A percentile compares a stretch with the other conserved stretches of the same genome.
Evolutionary conservation across 495 filamentous ascomycete species (phyloP).

Genomic region (Neurospora intermedia): DNA sequence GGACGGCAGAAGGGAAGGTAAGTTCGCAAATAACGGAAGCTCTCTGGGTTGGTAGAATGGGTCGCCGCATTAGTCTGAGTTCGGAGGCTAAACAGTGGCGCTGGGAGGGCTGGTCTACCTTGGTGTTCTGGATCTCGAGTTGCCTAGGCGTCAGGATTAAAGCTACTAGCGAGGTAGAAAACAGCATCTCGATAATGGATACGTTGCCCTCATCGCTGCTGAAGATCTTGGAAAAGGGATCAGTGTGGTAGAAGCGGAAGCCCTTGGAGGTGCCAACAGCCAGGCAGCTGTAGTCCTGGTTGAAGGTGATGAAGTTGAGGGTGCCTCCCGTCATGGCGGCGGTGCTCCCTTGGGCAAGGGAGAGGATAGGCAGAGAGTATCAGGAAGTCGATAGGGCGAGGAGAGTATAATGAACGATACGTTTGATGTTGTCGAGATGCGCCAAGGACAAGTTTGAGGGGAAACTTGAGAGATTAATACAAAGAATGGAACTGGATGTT

Average conservation of each 20-base stretch:
- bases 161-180: slow-evolving; percentile 95
- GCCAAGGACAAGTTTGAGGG: background rate
- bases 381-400: background rate
- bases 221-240: slow-evolving; percentile 88
- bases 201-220: slow-evolving; percentile 89
- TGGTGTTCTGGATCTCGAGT: slow-evolving; percentile 92
- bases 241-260: slow-evolving; percentile 91
- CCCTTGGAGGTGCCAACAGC: slow-evolving; percentile 88
- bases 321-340: slow-evolving; percentile 40
- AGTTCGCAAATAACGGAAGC: slow-evolving; percentile 97
- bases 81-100: background rate
- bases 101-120: slow-evolving; percentile 44
- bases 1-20: slow-evolving; percentile 87
- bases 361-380: background rate
- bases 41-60: slow-evolving; percentile 40
- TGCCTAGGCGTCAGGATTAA: slow-evolving; percentile 81
- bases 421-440: background rate
- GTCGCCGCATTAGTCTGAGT: background rate
- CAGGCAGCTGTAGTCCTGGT: slow-evolving; percentile 94
- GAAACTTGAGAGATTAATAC: background rate
- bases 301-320: slow-evolving; percentile 98
- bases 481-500: background rate
- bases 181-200: slow-evolving; percentile 94
- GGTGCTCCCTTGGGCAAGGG: background rate
- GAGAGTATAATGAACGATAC: background rate